These are phyloP conservation scores for Dalbergia cochinchinensis DNA, from an alignment of 306 rosid species.

Conservation along the genomic window DNA sequence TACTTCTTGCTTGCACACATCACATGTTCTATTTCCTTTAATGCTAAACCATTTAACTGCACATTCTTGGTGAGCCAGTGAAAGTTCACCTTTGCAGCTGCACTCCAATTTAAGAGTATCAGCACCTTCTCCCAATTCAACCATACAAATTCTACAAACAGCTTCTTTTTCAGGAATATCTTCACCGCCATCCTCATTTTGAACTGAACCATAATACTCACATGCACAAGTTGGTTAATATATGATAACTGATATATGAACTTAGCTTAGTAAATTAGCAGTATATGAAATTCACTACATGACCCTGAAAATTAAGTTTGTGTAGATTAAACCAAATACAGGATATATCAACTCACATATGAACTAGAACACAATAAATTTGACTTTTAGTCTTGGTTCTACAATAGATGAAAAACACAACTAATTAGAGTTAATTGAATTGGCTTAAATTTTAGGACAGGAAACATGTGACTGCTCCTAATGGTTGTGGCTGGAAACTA, in stretches of 20 bases:
- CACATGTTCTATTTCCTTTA: constrained; percentile 86
- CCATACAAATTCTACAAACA: constrained; percentile 85
- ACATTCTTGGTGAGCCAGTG: constrained; percentile 84
- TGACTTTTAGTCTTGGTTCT: too few relatives aligned
- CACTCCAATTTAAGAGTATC: constrained; percentile 86
- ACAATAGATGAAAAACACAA: too few relatives aligned
- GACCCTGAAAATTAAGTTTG: constrained; percentile 7
- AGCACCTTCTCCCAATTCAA: constrained; percentile 74
- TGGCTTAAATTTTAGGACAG: background rate
- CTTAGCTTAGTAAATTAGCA: background rate
- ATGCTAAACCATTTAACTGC: constrained; percentile 88
- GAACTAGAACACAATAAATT: too few relatives aligned
- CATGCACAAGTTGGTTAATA: constrained; percentile 43
- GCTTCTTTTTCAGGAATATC: constrained; percentile 82
- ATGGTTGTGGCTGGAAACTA: background rate
- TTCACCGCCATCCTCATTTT: constrained; percentile 67
- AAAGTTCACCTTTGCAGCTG: constrained; percentile 93
- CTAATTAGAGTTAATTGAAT: background rate
- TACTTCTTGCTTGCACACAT: constrained; percentile 87
- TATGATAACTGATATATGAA: constrained; percentile 35
- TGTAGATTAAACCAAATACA: too few relatives aligned
- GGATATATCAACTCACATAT: too few relatives aligned
- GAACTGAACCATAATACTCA: constrained; percentile 68
- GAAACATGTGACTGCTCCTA: constrained; percentile 9
- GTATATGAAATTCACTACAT: background rate